Percentiles rank a stretch among this genome's conserved stretches.
phyloP scores from a whole-genome alignment of 192 early-diverging fungal genomes.

The Phlyctochytrium bullatum region DNA sequence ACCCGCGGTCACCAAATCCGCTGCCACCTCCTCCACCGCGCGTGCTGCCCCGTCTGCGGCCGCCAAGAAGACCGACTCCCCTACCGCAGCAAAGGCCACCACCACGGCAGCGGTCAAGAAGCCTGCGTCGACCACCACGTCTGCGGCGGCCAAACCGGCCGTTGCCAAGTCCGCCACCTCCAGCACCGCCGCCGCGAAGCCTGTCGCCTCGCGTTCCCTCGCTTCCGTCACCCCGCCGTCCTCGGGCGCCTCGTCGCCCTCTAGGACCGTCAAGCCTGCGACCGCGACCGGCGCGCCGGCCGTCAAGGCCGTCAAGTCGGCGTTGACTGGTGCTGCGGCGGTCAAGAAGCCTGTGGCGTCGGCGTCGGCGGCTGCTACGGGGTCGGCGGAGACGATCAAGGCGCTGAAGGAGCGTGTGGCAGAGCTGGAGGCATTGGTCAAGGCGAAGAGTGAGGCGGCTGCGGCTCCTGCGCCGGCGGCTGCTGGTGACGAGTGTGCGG shows the following conservation, averaged over 20 bases:
- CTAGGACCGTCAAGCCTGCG: background rate
- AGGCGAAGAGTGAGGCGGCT: background rate
- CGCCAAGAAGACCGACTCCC: background rate
- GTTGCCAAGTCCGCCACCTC: background rate
- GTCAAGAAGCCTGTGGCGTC: background rate
- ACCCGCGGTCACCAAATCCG: background rate
- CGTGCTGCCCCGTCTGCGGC: background rate
- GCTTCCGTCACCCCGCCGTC: background rate
- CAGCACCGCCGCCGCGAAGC: background rate
- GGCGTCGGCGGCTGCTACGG: background rate
- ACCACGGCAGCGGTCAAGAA: background rate
- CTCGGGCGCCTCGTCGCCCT: background rate
- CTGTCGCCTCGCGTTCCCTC: background rate
- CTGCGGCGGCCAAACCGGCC: background rate
- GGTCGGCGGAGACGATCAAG: background rate
- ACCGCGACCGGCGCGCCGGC: background rate
- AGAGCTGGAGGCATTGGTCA: constrained; percentile 10
- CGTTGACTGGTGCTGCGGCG: background rate
- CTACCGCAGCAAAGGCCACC: background rate
- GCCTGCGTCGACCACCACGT: background rate
- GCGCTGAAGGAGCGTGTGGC: constrained; percentile 18
- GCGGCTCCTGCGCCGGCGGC: background rate
- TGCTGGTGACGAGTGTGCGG: background rate
- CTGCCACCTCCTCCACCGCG: background rate
- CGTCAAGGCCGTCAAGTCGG: background rate